Percentiles rank a stretch among this genome's conserved stretches.
Evolutionary conservation across 306 rosid genomes (phyloP).

Genomic region (Spatholobus suberectus): DNA sequence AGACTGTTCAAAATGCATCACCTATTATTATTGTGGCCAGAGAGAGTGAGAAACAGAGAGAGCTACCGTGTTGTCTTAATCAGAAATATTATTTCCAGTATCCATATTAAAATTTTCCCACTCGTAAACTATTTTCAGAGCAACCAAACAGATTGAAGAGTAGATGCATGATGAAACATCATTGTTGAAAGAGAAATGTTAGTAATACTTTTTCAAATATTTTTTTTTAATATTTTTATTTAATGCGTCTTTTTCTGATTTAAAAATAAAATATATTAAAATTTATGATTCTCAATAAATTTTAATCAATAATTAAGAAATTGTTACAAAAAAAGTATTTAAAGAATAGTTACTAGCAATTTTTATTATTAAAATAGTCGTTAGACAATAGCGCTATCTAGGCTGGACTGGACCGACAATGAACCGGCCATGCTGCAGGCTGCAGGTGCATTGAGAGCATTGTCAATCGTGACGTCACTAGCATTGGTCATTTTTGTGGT

Average conservation of each 20-base stretch:
- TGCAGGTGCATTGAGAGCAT: not conserved
- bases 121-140: not conserved
- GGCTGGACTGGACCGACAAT: not conserved
- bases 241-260: too few relatives aligned
- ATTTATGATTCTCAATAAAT: too few relatives aligned
- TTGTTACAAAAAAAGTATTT: too few relatives aligned
- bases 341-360: too few relatives aligned
- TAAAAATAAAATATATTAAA: too few relatives aligned
- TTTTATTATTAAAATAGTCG: not conserved
- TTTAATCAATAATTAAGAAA: too few relatives aligned
- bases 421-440: not conserved
- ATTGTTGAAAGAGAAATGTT: too few relatives aligned
- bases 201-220: too few relatives aligned
- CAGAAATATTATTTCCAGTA: not conserved
- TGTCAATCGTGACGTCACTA: not conserved
- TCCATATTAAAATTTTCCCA: not conserved
- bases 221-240: too few relatives aligned
- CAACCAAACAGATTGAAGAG: not conserved
- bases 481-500: slow-evolving; percentile 4
- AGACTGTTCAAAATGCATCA: not conserved
- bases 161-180: not conserved
- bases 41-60: not conserved
- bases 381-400: slow-evolving; percentile 22
- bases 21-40: not conserved
- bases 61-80: slow-evolving; percentile 7